Percentiles rank a stretch among this genome's conserved stretches.
These are phyloP conservation scores for Colletotrichum caudatum DNA, from an alignment of 2,329 filamentous ascomycete genomes.

Conservation along the genomic window DNA sequence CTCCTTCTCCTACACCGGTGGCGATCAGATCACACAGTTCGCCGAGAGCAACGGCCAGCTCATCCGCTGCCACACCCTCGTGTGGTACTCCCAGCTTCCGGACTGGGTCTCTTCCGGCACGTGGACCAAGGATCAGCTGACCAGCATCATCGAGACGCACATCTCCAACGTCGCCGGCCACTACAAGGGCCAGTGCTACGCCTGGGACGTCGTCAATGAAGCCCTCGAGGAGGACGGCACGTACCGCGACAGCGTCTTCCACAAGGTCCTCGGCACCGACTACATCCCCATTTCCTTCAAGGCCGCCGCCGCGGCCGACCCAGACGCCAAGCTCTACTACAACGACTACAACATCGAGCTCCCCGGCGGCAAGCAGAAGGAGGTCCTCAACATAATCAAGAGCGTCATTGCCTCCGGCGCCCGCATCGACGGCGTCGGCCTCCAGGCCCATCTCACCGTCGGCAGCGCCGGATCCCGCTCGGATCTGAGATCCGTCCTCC, in stretches of 20 bases:
- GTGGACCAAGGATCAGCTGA: conserved; percentile 54
- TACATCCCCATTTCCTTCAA: conserved; percentile 61
- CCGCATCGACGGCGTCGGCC: conserved; percentile 65
- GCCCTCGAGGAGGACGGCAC: conserved; percentile 58
- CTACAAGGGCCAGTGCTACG: conserved; percentile 60
- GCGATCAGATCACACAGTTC: conserved; percentile 66
- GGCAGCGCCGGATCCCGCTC: conserved; percentile 56
- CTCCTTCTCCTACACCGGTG: conserved; percentile 68
- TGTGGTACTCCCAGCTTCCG: conserved; percentile 59
- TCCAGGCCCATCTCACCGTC: conserved; percentile 63
- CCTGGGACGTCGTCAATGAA: conserved; percentile 68
- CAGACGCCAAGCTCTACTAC: conserved; percentile 55
- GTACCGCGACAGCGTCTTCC: conserved; percentile 54
- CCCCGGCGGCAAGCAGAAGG: conserved; percentile 64
- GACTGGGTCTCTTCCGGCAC: conserved; percentile 54
- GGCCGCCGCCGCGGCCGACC: conserved; percentile 56
- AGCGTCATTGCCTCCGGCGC: conserved; percentile 53
- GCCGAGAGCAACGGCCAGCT: conserved; percentile 39
- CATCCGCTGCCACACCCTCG: conserved; percentile 64
- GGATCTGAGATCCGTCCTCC: conserved; percentile 59
- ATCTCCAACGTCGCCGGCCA: conserved; percentile 59
- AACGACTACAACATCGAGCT: conserved; percentile 63
- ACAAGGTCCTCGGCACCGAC: conserved; percentile 56
- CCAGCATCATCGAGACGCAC: conserved; percentile 61
- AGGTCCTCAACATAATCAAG: conserved; percentile 51